phyloP scores from a whole-genome alignment of 495 filamentous ascomycete genomes.

The Rhizodiscina lignyota region DNA sequence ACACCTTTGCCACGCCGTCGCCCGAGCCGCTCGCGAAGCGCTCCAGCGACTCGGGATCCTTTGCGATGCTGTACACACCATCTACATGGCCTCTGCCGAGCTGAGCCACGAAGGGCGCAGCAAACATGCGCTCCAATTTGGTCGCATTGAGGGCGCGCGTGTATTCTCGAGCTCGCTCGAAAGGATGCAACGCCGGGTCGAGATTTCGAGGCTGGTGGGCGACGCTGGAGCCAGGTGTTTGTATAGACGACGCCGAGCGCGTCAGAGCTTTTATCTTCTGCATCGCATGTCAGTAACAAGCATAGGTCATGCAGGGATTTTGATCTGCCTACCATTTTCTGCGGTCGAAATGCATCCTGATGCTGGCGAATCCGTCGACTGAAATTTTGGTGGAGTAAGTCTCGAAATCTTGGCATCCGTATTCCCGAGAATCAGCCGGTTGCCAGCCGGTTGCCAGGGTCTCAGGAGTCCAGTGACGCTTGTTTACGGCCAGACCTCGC shows the following conservation, averaged over 20 bases:
- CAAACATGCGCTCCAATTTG: constrained; percentile 92
- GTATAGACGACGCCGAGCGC: constrained; percentile 56
- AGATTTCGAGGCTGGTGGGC: constrained; percentile 68
- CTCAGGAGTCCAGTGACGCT: too few species aligned
- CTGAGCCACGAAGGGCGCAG: constrained; percentile 76
- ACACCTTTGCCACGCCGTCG: constrained; percentile 70
- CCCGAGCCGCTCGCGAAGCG: constrained; percentile 24
- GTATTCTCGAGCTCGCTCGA: constrained; percentile 88
- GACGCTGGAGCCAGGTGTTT: constrained; percentile 61
- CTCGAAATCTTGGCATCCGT: not conserved
- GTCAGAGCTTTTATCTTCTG: constrained; percentile 87
- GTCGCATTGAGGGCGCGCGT: constrained; percentile 76
- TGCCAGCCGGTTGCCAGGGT: too few species aligned
- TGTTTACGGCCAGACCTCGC: too few species aligned
- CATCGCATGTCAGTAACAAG: not conserved
- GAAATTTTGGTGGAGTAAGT: not conserved
- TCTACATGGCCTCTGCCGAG: constrained; percentile 87
- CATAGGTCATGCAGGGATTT: too few species aligned
- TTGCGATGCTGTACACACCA: constrained; percentile 44
- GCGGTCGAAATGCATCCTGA: not conserved
- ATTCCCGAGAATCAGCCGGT: too few species aligned
- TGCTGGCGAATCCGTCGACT: not conserved
- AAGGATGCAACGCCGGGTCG: constrained; percentile 84
- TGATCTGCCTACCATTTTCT: not conserved
- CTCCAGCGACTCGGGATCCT: constrained; percentile 23